A percentile compares a stretch with the other conserved stretches of the same genome.
Evolutionary conservation across 805 yeast species (phyloP).

Genomic region (Ogataea corticis): DNA sequence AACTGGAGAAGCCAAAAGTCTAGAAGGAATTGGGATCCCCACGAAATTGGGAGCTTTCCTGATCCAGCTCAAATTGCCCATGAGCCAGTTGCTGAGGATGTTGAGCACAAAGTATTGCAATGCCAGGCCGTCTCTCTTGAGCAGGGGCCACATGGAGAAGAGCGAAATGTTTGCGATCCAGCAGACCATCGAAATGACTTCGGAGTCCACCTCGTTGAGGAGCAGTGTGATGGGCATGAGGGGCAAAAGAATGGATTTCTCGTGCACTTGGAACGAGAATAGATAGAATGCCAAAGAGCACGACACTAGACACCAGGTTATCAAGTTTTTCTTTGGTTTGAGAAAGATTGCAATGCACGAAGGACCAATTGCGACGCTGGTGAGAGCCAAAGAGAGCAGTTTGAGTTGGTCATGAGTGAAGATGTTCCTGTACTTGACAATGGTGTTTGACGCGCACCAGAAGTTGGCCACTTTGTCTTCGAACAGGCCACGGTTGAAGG

Average conservation of each 20-base stretch:
- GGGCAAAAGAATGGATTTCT: conserved; percentile 87
- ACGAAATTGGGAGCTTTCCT: conserved; percentile 39
- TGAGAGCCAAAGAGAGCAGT: conserved; percentile 51
- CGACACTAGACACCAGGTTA: conserved; percentile 76
- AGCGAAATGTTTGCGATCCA: conserved; percentile 87
- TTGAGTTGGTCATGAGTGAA: conserved; percentile 63
- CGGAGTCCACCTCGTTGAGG: conserved; percentile 52
- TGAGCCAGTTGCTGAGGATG: conserved; percentile 73
- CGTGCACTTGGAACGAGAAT: conserved; percentile 95
- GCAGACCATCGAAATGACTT: conserved; percentile 68
- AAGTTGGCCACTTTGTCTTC: conserved; percentile 97
- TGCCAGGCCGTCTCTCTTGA: conserved; percentile 69
- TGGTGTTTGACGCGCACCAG: conserved; percentile 91
- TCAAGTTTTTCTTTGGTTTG: conserved; percentile 49
- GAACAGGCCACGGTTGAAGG: conserved; percentile 89
- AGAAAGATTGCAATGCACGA: conserved; percentile 50
- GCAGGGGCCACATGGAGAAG: conserved; percentile 86
- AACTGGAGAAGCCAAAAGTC: conserved; percentile 34
- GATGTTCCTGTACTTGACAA: conserved; percentile 64
- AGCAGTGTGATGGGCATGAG: conserved; percentile 79
- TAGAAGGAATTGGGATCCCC: conserved; percentile 24
- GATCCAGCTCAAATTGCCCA: conserved; percentile 61
- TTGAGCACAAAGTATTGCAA: conserved; percentile 70
- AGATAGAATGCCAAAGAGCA: conserved; percentile 86
- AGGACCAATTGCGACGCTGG: conserved; percentile 56